Percentiles rank a stretch among this genome's conserved stretches.
Conservation (phyloP, 2,329 filamentous ascomycete species). For the Westerdykella ornata region DNA sequence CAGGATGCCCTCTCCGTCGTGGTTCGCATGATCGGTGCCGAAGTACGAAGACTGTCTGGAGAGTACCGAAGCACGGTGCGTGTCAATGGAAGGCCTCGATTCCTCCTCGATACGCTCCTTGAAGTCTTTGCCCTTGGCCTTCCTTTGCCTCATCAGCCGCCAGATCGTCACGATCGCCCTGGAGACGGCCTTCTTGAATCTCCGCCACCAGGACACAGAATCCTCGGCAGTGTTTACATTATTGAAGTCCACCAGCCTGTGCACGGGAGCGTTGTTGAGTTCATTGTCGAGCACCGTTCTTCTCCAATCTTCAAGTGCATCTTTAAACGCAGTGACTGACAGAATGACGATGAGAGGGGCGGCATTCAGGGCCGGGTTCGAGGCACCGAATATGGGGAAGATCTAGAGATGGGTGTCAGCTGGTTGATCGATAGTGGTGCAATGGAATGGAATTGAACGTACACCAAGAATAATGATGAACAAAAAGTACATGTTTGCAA, state of each 20-base stretch:
- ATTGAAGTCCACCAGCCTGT: constrained; percentile 78
- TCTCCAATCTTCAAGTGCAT: constrained; percentile 91
- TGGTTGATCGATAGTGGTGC: constrained; percentile 5
- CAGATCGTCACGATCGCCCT: constrained; percentile 53
- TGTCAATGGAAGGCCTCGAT: constrained; percentile 60
- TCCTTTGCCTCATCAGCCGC: constrained; percentile 40
- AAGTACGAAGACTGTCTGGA: constrained; percentile 48
- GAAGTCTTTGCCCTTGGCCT: constrained; percentile 38
- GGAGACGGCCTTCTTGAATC: constrained; percentile 81
- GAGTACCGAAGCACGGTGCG: constrained; percentile 52
- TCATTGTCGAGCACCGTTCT: constrained; percentile 86
- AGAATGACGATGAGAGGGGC: constrained; percentile 93
- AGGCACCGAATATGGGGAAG: constrained; percentile 90
- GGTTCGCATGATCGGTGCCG: constrained; percentile 43
- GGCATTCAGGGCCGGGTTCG: constrained; percentile 81
- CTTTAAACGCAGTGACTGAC: constrained; percentile 80
- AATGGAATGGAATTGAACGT: constrained; percentile 40
- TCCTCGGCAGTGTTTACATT: constrained; percentile 93
- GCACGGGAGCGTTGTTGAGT: constrained; percentile 91
- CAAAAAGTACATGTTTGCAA: constrained; percentile 97
- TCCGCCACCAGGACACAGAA: constrained; percentile 77
- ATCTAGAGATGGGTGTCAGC: constrained; percentile 53
- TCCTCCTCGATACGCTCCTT: constrained; percentile 48
- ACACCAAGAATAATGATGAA: constrained; percentile 92
- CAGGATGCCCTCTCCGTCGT: constrained; percentile 59